Evolutionary conservation across 108 stramenopile species (phyloP), one percentile per base, ranked within the genome.

Genomic region (Schizochytrium sp.): DNA sequence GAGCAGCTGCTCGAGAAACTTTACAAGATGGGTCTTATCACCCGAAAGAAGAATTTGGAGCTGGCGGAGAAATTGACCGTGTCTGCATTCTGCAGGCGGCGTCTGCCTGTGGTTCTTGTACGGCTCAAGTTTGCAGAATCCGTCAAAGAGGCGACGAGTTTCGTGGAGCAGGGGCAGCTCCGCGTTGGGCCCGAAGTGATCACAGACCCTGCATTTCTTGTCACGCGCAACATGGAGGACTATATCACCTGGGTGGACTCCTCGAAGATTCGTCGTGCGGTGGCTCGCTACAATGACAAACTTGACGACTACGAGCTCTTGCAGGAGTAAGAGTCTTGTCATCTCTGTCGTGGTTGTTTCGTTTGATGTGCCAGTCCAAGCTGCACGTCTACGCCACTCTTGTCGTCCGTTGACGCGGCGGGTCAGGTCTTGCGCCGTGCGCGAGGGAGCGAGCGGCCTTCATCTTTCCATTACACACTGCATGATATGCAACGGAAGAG

Each of bases 221-320:
- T 99, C 0, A 96, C 97, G 4, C 94, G 97, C 58, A 87, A 92
- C 55, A 95, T 98, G 96, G 99, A 99, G 92, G 99, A 99, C 92
- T 99, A 97, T 90, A 96, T 99, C 12, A 99, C 98, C 0, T 99
- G 99, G 99, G 98, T 98, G 59, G 98, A 98, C 90, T 89, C 94
- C 6, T 97, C 97, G 47, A 98, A 98, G 95, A 95, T 99, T 89
- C 94, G 96, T 92, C 92, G 97, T 88, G 94, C 97, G 5, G 97
- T 99, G 72, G 60, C 83, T 63, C 96, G 94, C 89, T 99, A 99
- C 94, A 98, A 99, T 91, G 97, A 99, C 91, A 99, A 98, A 87
- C 92, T 99, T 72, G 99, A 99, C 93, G 99, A 99, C 89, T 99
- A 97, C 91, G 98, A 99, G 89, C 93, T 99, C 87, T 92, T 99